phyloP scores from a whole-genome alignment of 2,329 filamentous ascomycete genomes.

The Calonectria hongkongensis region DNA sequence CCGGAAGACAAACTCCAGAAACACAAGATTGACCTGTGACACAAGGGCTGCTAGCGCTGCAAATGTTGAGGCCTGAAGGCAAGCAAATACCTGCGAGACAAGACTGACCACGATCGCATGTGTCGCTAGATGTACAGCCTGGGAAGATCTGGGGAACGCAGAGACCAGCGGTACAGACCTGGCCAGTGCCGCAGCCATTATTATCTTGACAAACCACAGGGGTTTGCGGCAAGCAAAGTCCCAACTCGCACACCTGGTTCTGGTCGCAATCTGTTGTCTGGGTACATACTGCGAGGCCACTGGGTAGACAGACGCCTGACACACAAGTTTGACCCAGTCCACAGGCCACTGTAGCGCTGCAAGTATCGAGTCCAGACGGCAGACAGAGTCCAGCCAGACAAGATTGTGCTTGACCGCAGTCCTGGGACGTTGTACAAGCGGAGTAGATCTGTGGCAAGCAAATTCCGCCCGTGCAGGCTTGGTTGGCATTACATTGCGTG shows the following conservation, averaged over 20 bases:
- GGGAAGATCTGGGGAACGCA: slow-evolving; percentile 35
- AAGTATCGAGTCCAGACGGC: slow-evolving; percentile 24
- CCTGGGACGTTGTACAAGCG: slow-evolving; percentile 3
- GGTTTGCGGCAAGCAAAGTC: slow-evolving; percentile 19
- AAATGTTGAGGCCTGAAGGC: neutral
- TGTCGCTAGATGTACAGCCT: neutral
- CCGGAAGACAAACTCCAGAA: slow-evolving; percentile 24
- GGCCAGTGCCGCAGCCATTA: neutral
- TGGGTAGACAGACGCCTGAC: slow-evolving; percentile 28
- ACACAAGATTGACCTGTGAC: slow-evolving; percentile 19
- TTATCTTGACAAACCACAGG: slow-evolving; percentile 6
- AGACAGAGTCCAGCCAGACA: slow-evolving; percentile 32
- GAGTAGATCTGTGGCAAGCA: slow-evolving; percentile 29
- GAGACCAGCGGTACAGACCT: slow-evolving; percentile 19
- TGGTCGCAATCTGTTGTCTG: neutral
- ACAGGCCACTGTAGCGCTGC: neutral
- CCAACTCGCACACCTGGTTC: slow-evolving; percentile 27
- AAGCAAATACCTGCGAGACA: slow-evolving; percentile 22
- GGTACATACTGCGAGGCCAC: neutral
- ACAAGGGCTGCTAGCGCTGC: neutral
- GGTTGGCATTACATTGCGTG: neutral
- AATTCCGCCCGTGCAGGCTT: slow-evolving; percentile 29
- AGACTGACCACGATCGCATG: slow-evolving; percentile 7
- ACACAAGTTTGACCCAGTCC: slow-evolving; percentile 10
- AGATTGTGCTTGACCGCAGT: slow-evolving; percentile 29